phyloP scores from a whole-genome alignment of 2,329 filamentous ascomycete species.

The Aspergillus fumigatiaffinis region DNA sequence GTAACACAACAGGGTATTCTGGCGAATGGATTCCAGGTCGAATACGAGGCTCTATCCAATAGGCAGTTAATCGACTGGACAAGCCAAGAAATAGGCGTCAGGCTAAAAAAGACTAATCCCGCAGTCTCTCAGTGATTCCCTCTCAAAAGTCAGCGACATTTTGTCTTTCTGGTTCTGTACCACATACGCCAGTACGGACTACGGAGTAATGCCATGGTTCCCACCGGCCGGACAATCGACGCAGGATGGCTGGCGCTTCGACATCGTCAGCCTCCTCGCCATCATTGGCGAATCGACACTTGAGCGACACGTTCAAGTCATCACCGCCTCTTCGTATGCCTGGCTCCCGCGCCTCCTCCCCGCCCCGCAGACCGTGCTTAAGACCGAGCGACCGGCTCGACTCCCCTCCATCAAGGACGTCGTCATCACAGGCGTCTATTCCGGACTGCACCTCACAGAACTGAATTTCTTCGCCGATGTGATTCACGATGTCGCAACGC shows the following conservation, averaged over 20 bases:
- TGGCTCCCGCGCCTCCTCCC: conserved; percentile 58
- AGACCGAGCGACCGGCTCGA: conserved; percentile 51
- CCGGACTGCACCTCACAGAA: conserved; percentile 51
- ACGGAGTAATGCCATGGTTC: background rate
- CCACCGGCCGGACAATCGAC: background rate
- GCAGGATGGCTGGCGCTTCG: conserved; percentile 48
- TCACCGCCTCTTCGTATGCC: conserved; percentile 56
- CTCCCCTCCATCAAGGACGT: conserved; percentile 54
- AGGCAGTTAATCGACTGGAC: background rate
- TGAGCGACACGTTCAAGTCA: conserved; percentile 54
- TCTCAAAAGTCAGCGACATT: background rate
- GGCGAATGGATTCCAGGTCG: background rate
- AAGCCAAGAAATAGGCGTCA: background rate
- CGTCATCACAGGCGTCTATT: conserved; percentile 53
- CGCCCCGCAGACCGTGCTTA: conserved; percentile 58
- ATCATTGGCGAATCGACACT: conserved; percentile 61
- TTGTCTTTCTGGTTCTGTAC: background rate
- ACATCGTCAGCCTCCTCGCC: conserved; percentile 60
- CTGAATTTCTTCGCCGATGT: conserved; percentile 62
- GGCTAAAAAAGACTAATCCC: background rate
- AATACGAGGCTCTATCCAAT: background rate
- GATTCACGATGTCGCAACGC: conserved; percentile 43
- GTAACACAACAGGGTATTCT: background rate
- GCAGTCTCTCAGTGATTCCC: background rate
- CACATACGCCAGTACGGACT: background rate